Percentiles rank a stretch among this genome's conserved stretches.
Evolutionary conservation across 1,284 basidiomycete genomes (phyloP).

Genomic region (Boletellus deceptivus): DNA sequence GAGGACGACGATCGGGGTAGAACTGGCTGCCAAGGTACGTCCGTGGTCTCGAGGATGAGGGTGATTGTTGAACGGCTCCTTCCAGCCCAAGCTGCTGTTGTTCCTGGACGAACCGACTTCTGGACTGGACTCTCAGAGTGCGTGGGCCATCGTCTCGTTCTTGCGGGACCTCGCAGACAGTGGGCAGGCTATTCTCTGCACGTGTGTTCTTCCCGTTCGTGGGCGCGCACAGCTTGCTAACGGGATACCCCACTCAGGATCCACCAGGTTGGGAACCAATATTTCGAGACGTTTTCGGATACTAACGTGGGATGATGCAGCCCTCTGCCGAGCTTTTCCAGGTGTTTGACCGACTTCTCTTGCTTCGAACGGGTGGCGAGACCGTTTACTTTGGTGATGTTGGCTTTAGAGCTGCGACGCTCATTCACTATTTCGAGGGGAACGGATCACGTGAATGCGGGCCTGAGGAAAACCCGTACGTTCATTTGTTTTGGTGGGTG

Average conservation of each 20-base stretch:
- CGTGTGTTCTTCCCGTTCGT: slow-evolving; percentile 48
- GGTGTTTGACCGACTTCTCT: slow-evolving; percentile 59
- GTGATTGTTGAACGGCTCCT: not conserved
- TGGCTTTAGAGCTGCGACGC: slow-evolving; percentile 51
- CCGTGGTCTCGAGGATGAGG: not conserved
- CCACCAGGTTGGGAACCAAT: slow-evolving; percentile 20
- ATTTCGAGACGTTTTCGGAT: not conserved
- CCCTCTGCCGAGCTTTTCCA: slow-evolving; percentile 75
- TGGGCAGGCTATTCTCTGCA: slow-evolving; percentile 74
- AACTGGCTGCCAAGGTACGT: slow-evolving; percentile 8
- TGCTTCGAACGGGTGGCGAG: slow-evolving; percentile 68
- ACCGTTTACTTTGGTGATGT: slow-evolving; percentile 79
- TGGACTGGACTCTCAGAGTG: slow-evolving; percentile 86
- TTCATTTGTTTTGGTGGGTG: not conserved
- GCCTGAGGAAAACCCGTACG: slow-evolving; percentile 43
- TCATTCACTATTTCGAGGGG: slow-evolving; percentile 70
- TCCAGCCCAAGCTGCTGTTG: slow-evolving; percentile 4
- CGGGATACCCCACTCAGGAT: slow-evolving; percentile 9
- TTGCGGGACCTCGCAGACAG: slow-evolving; percentile 78
- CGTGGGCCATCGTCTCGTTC: slow-evolving; percentile 83
- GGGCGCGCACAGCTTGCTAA: not conserved
- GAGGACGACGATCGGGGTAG: slow-evolving; percentile 61
- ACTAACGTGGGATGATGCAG: slow-evolving; percentile 38
- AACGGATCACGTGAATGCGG: slow-evolving; percentile 52
- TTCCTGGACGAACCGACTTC: slow-evolving; percentile 46